phyloP scores from a whole-genome alignment of 208 protist genomes.

The Vickermania spadyakhi region DNA sequence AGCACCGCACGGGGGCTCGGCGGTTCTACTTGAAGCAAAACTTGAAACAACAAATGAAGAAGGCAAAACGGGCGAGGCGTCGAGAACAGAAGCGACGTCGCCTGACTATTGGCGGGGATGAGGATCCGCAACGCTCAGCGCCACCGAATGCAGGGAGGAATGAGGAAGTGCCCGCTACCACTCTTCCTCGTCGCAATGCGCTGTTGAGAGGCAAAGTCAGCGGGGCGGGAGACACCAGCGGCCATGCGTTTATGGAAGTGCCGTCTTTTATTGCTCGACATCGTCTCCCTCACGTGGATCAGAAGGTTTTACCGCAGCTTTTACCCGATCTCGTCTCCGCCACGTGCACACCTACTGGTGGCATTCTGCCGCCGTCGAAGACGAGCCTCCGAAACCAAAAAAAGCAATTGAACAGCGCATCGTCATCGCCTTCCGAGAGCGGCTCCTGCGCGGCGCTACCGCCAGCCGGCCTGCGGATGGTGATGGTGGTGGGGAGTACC shows the following conservation, averaged over 20 bases:
- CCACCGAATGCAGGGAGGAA: too few relatives aligned
- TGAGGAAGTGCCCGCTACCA: not conserved
- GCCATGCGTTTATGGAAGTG: slow-evolving; percentile 47
- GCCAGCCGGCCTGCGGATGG: slow-evolving; percentile 16
- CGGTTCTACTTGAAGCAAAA: slow-evolving; percentile 9
- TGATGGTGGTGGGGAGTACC: slow-evolving; percentile 61
- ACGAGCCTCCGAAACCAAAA: not conserved
- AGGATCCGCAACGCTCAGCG: too few relatives aligned
- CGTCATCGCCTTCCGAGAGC: not conserved
- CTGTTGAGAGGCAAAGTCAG: not conserved
- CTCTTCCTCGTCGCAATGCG: too few relatives aligned
- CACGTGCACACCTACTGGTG: not conserved
- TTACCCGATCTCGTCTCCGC: slow-evolving; percentile 25
- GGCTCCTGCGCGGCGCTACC: not conserved
- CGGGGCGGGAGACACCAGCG: not conserved
- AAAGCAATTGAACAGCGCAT: not conserved
- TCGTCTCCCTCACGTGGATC: slow-evolving; percentile 27
- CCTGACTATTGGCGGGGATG: not conserved
- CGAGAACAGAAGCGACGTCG: not conserved
- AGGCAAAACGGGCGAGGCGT: not conserved
- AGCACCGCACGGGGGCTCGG: slow-evolving; percentile 8
- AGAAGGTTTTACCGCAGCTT: slow-evolving; percentile 38
- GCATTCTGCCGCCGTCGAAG: not conserved
- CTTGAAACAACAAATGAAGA: slow-evolving; percentile 1
- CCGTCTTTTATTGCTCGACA: slow-evolving; percentile 54